Base-by-base conservation (phyloP, 176 grass and related monocot genomes). In the Metroxylon sagu region DNA sequence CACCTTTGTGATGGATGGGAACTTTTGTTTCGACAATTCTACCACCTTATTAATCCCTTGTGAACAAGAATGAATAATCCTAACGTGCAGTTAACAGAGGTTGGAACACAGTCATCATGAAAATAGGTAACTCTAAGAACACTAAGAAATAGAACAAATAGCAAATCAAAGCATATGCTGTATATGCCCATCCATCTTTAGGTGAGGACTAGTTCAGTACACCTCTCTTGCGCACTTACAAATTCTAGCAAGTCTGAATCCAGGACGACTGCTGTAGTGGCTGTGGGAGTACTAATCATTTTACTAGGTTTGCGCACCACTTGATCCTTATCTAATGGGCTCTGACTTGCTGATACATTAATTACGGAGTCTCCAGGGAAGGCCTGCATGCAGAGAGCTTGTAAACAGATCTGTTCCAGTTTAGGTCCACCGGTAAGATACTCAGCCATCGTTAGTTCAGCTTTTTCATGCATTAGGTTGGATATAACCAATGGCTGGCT, bases 41-140 rank as follows among this genome's bases (percentile, higher is more conserved):
- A 89, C 87, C 55, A 98, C 62, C 73, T 92, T 98, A 53, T 85
- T 73, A 16, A 98, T 70, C 35, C 93, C 87, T 54, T 88, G 78
- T 27, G 65, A 69, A 58, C 81, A 88, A 68, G 93, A 92, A 52
- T 53, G 74, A 18, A 98, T 70, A 29, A 92, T 59, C 61, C 54
- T 75, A 76, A 92, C 87, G 87, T 98, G 69, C 48, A 73, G 53
- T 79, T 16, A n/a, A n/a, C 17, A 61, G 50, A 1, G 0, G 7
- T 39, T 12, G 35, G 35, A 39, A 39, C 35, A 39, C 1, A 39
- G 7, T 10, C 35, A 39, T 39, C 67, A 71, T 48, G 53, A 68
- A 7, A 26, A 71, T 48, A 68, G 82, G 31, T 35, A 59, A 69
- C 12, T 8, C 7, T 39, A 12, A 39, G 1, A 8, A 39, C 5